Evolutionary conservation across 202 grass and related monocot genomes (phyloP), one percentile per base, ranked within the genome.

Genomic region (Carex arenaria): DNA sequence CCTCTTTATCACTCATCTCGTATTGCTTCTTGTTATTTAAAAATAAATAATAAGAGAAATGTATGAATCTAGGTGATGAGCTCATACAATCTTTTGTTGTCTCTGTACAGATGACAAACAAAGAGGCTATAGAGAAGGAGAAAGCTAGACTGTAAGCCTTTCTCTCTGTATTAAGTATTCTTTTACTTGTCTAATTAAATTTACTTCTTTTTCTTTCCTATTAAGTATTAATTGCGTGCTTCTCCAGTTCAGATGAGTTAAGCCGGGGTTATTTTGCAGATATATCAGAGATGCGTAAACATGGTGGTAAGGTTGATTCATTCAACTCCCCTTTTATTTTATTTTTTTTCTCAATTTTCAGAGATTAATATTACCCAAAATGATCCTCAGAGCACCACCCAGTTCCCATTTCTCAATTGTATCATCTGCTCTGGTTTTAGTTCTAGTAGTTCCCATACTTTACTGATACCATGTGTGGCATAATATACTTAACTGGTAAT

Each of bases 71-170:
- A 52, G 23, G 32, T 84, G 26, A 10, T 3, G 51, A 61, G 53
- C 61, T 53, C 0, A 82, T 28, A 42, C 23, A 52, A 57, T 32
- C 6, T 32, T 82, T 66, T 55, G 2, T 19, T 87, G 23, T 51
- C 82, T 67, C 12, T 74, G 34, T 47, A 20, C 63, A 97, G 89
- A 77, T 18, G 63, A 62, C n/a, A 68, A 82, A 18, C 70, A 94
- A 85, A 89, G 88, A 94, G 72, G 85, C 85, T 67, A 64, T 91
- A 63, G 80, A 87, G 86, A 89, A 90, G 88, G 89, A 87, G 47
- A 90, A 87, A 82, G 91, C 91, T 18, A 92, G 94, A 65, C 85
- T 97, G 91, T 97, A 83, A 86, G 88, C 17, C 80, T 88, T 82
- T 38, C 51, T 72, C 31, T 62, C 4, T 30, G 38, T 53, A 49